Conservation (phyloP, 2,329 filamentous ascomycete genomes). For the Penicillium sp. region DNA sequence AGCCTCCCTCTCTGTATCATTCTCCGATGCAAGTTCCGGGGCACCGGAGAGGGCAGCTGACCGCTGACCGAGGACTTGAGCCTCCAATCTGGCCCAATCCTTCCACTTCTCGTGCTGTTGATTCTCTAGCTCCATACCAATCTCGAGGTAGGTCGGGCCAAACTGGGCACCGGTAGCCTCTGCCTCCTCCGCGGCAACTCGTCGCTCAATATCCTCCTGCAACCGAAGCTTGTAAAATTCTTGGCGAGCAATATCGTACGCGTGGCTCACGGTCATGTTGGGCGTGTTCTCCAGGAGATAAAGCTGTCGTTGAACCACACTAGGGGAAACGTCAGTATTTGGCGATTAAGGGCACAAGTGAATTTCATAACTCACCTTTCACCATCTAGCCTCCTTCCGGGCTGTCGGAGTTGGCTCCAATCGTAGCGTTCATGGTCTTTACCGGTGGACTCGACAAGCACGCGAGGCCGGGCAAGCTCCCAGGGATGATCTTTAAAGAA, state of each 20-base stretch:
- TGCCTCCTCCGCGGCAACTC: slow-evolving; percentile 86
- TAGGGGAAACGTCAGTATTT: slow-evolving; percentile 38
- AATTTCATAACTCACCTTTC: slow-evolving; percentile 65
- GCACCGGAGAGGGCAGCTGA: slow-evolving; percentile 45
- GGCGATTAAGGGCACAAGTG: background rate
- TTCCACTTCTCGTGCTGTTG: slow-evolving; percentile 81
- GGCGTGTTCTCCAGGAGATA: slow-evolving; percentile 71
- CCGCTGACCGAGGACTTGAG: slow-evolving; percentile 49
- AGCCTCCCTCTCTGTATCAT: background rate
- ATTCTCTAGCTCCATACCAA: slow-evolving; percentile 82
- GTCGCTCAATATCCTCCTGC: slow-evolving; percentile 74
- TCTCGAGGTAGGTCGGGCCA: slow-evolving; percentile 70
- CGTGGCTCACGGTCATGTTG: slow-evolving; percentile 61
- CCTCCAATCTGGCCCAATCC: slow-evolving; percentile 65
- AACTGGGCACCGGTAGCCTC: slow-evolving; percentile 84
- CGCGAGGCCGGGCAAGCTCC: slow-evolving; percentile 86
- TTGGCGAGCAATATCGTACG: slow-evolving; percentile 82
- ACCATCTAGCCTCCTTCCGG: slow-evolving; percentile 73
- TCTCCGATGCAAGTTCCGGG: slow-evolving; percentile 37
- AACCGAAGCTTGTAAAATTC: slow-evolving; percentile 89
- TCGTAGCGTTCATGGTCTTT: slow-evolving; percentile 73
- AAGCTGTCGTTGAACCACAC: slow-evolving; percentile 87
- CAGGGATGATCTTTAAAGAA: slow-evolving; percentile 97
- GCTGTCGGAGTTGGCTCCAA: slow-evolving; percentile 77
- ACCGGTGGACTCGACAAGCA: slow-evolving; percentile 82